These are phyloP conservation scores for Naematelia encephala DNA, from an alignment of 768 basidiomycete genomes.

Conservation along the genomic window DNA sequence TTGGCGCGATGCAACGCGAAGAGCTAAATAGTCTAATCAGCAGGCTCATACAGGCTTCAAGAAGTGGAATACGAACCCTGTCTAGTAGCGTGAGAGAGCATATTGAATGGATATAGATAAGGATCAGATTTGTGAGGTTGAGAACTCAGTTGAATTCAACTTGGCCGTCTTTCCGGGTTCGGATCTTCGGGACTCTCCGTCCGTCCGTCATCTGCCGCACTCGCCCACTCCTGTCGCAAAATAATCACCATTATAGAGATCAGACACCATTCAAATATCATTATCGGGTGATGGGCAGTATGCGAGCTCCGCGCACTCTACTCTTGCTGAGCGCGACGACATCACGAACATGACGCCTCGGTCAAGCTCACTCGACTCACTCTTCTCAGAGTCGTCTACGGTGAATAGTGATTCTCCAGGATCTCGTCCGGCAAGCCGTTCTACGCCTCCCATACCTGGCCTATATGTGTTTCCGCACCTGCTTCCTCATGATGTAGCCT, in stretches of 20 bases:
- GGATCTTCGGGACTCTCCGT: no score
- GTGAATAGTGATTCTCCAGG: neutral
- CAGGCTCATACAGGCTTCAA: neutral
- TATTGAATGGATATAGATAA: no score
- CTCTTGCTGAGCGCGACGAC: no score
- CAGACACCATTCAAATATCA: no score
- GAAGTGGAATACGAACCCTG: constrained; percentile 21
- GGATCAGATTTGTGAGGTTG: no score
- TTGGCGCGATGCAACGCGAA: constrained; percentile 40
- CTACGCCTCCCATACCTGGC: constrained; percentile 36
- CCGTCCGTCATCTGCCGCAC: no score
- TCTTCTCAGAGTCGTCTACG: constrained; percentile 19
- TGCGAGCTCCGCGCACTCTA: no score
- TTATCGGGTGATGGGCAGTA: no score
- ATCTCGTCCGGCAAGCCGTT: constrained; percentile 7
- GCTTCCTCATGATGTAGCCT: constrained; percentile 19
- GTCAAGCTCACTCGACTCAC: constrained; percentile 14
- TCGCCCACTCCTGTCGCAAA: no score
- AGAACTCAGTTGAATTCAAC: no score
- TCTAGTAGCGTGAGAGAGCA: constrained; percentile 39
- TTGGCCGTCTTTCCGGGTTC: no score
- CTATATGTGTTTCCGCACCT: constrained; percentile 35
- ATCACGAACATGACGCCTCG: neutral
- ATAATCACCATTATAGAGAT: no score
- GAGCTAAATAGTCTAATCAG: constrained; percentile 15